Evolutionary conservation across 75 land plant species (phyloP), one percentile per base, ranked within the genome.

Genomic region (Pinus albicaulis): DNA sequence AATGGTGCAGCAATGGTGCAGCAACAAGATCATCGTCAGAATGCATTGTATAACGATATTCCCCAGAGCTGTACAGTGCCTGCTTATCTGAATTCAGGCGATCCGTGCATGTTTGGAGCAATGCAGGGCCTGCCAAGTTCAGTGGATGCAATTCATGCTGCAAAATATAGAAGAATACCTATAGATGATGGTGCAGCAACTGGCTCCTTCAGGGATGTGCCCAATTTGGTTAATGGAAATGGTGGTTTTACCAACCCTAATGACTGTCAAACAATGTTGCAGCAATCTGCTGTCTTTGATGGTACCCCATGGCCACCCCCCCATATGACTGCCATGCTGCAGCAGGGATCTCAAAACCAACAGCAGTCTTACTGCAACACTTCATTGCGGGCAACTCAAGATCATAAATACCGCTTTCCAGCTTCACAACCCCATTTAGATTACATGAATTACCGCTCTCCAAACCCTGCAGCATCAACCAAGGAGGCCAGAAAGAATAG

Each of bases 401-500:
- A 72, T 72, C 55, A 53, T 23, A 36, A 68, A 41, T 36, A 36
- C 23, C 23, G 23, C 11, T 68, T 68, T 68, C 10, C 71, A 36
- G 13, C 71, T 36, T 7, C 71, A 19, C 48, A 36, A 20, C n/a
- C 71, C 13, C 74, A 52, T 14, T 17, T 72, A 26, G 74, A 72
- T 14, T 72, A 53, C 34, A 55, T 55, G 56, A 55, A 55, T 17
- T 55, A 53, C 57, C 56, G 74, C 26, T 72, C 74, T 14, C 26
- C 28, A 23, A 16, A 13, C 55, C 74, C 85, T 5, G 83, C 97
- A 4, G 88, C 92, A 5, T 90, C 91, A 2, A 94, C 99, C 15
- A 87, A 85, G 76, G 98, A 91, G 56, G 99, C 99, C 12, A 83
- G 99, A 77, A 94, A 90, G 84, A 94, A 88, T 80, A 80, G 99